Conservation (phyloP, 768 basidiomycete species). For the Tulasnella sp. region DNA sequence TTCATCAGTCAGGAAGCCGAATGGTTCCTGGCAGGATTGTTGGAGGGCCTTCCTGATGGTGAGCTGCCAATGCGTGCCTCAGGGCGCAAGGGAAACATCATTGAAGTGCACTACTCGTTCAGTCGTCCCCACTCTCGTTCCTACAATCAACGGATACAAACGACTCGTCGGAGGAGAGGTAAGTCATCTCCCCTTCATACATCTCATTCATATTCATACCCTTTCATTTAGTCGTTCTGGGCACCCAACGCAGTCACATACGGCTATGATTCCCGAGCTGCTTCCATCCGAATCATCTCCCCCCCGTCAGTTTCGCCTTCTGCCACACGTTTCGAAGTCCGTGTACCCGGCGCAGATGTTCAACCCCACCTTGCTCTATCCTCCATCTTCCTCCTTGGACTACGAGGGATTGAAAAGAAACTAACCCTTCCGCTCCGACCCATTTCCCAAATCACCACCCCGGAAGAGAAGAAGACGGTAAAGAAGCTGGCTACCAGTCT, state of each 20-base stretch:
- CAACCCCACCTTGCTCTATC: slow-evolving; percentile 88
- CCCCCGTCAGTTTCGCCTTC: slow-evolving; percentile 79
- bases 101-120: background rate
- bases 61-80: slow-evolving; percentile 34
- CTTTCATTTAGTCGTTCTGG: slow-evolving; percentile 61
- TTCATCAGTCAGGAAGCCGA: slow-evolving; percentile 81
- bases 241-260: slow-evolving; percentile 91
- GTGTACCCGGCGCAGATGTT: slow-evolving; percentile 96
- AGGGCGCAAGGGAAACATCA: background rate
- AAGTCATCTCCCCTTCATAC: slow-evolving; percentile 19
- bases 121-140: slow-evolving; percentile 55
- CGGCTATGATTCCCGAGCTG: slow-evolving; percentile 92
- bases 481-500: slow-evolving; percentile 75
- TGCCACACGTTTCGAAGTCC: slow-evolving; percentile 87
- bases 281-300: slow-evolving; percentile 86
- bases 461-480: slow-evolving; percentile 57
- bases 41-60: slow-evolving; percentile 89
- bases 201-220: background rate
- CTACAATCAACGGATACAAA: slow-evolving; percentile 96
- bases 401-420: slow-evolving; percentile 82
- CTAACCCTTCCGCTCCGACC: slow-evolving; percentile 66
- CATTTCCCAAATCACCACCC: slow-evolving; percentile 48
- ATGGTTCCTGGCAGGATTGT: slow-evolving; percentile 89
- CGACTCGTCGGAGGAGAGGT: slow-evolving; percentile 87
- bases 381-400: slow-evolving; percentile 80